phyloP scores from a whole-genome alignment of 176 grass and related monocot species.

The Carex pumila region DNA sequence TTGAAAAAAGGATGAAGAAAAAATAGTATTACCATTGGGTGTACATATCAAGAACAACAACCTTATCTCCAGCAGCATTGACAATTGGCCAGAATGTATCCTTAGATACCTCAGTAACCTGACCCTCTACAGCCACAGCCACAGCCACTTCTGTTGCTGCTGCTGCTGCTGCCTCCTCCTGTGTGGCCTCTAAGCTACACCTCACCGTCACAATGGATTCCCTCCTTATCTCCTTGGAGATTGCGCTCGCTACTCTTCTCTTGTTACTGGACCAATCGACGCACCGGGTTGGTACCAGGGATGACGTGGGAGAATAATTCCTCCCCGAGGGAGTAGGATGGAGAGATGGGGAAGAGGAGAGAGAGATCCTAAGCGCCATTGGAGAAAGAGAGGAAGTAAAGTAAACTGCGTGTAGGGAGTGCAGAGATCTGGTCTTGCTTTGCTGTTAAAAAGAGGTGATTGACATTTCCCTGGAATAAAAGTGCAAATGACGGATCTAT shows the following conservation, averaged over 20 bases:
- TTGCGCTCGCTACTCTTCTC: slow-evolving; percentile 23
- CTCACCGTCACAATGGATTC: slow-evolving; percentile 25
- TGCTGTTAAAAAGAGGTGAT: neutral
- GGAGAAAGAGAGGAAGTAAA: neutral
- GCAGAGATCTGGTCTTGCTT: neutral
- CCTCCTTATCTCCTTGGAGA: slow-evolving; percentile 15
- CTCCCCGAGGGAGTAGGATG: slow-evolving; percentile 30
- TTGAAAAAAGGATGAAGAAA: neutral
- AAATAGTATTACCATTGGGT: slow-evolving; percentile 62
- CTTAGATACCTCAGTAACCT: slow-evolving; percentile 84
- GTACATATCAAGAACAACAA: slow-evolving; percentile 97
- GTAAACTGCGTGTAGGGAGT: neutral
- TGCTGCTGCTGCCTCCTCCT: slow-evolving; percentile 17
- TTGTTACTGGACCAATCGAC: slow-evolving; percentile 5
- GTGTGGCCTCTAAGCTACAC: slow-evolving; percentile 49
- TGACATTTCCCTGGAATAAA: neutral
- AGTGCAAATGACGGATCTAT: slow-evolving; percentile 10
- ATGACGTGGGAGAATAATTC: slow-evolving; percentile 25
- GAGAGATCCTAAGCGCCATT: slow-evolving; percentile 69
- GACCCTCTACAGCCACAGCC: slow-evolving; percentile 35
- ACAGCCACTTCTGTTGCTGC: neutral
- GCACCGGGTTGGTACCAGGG: neutral
- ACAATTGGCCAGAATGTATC: slow-evolving; percentile 97
- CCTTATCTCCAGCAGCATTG: slow-evolving; percentile 56
- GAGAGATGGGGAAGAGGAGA: slow-evolving; percentile 57